Base-by-base conservation (phyloP, 257 asterid species). In the Mentha longifolia region DNA sequence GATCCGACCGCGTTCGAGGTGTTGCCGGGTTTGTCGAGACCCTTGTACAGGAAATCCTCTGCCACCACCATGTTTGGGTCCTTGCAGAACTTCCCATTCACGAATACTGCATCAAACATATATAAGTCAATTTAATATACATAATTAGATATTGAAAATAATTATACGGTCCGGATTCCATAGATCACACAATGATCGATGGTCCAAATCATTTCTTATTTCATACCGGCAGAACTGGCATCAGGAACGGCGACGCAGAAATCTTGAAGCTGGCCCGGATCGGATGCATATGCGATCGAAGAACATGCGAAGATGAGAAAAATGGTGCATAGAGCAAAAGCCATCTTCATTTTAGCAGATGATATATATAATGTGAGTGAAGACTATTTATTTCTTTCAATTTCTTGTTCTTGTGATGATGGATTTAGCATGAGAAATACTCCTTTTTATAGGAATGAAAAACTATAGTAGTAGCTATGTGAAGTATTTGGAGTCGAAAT, bases 171-270 rank as follows among this genome's bases (percentile, higher is more conserved):
- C 31, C 31, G 25, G 25, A 28, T n/a, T n/a, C 31, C 2, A 28
- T 28, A 28, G 31, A 28, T 28, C 2, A 28, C 31, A 28, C 2
- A 28, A 28, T 28, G 2, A 28, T 28, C 31, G 3, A 28, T 22
- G 25, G n/a, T n/a, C n/a, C n/a, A n/a, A n/a, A n/a, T n/a, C n/a
- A n/a, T n/a, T n/a, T n/a, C n/a, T n/a, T n/a, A n/a, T n/a, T n/a
- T n/a, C n/a, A n/a, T n/a, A n/a, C 78, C 62, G 5, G 73, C 65
- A 45, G 78, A 57, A 1, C 43, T 9, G 10, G 54, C 11, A 12
- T 66, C 68, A 2, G 63, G 58, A 15, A 66, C 73, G 8, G 59
- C 77, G 30, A 73, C 72, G 16, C 77, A 73, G 45, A 73, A 73
- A 9, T 73, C 77, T 35, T 73, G 77, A 52, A 73, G 68, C 0